Conservation (phyloP, 2,329 filamentous ascomycete genomes). For the Paraphaeosphaeria minitans region DNA sequence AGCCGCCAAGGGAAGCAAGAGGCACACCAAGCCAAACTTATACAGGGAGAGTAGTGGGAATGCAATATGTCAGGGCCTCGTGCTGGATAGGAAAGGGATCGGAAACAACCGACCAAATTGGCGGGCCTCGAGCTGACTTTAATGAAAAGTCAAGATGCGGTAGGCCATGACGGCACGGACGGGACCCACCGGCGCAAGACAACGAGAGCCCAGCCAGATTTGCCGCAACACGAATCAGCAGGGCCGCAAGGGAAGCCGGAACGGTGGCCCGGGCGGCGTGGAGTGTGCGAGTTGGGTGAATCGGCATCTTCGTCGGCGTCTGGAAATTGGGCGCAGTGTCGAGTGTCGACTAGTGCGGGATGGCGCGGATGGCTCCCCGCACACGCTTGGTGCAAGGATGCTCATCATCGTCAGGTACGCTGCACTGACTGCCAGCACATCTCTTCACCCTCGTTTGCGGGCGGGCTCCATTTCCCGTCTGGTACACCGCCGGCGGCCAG, state of each 20-base stretch:
- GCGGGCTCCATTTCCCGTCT: neutral
- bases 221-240: conserved; percentile 30
- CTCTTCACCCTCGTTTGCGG: conserved; percentile 10
- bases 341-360: conserved; percentile 35
- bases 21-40: conserved; percentile 16
- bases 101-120: conserved; percentile 21
- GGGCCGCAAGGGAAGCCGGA: conserved; percentile 21
- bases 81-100: conserved; percentile 27
- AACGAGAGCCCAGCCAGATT: conserved; percentile 3
- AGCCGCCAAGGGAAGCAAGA: conserved; percentile 14
- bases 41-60: conserved; percentile 27
- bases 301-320: conserved; percentile 35
- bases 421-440: conserved; percentile 25
- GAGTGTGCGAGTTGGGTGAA: conserved; percentile 23
- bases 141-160: conserved; percentile 34
- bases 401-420: conserved; percentile 37
- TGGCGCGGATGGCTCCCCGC: conserved; percentile 37
- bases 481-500: too few species aligned
- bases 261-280: conserved; percentile 18
- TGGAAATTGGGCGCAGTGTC: conserved; percentile 31
- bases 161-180: conserved; percentile 44
- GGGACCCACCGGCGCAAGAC: conserved; percentile 37
- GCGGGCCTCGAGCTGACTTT: conserved; percentile 33
- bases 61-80: conserved; percentile 26
- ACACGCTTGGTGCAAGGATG: conserved; percentile 25